These are phyloP conservation scores for Incumbomyces delicatus DNA, from an alignment of 2,329 filamentous ascomycete species.

Conservation along the genomic window DNA sequence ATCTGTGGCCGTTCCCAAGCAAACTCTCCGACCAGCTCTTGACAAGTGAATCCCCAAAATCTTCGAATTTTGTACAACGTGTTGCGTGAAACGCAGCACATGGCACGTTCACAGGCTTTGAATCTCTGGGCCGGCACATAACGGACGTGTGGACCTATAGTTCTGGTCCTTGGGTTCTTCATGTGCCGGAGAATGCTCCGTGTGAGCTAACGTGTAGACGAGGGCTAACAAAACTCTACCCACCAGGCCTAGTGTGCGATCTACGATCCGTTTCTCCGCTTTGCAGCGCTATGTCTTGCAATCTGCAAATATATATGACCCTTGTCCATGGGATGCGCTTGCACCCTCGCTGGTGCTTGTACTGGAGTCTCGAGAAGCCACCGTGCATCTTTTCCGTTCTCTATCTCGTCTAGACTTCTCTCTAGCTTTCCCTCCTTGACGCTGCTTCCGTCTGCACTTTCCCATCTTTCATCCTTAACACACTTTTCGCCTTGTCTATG, in stretches of 20 bases:
- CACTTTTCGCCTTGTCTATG: background rate
- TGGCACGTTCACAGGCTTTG: background rate
- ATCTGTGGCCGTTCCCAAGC: no score
- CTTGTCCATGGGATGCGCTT: background rate
- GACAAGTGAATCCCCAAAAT: no score
- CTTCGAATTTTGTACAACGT: background rate
- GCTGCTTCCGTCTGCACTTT: slow-evolving; percentile 2
- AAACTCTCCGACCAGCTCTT: no score
- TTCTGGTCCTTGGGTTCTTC: no score
- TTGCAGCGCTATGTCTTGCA: slow-evolving; percentile 6
- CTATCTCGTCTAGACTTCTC: slow-evolving; percentile 7
- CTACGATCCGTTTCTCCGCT: slow-evolving; percentile 19
- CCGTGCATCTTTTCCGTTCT: background rate
- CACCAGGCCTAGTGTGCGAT: slow-evolving; percentile 15
- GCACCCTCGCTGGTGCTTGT: background rate
- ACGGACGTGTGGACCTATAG: no score
- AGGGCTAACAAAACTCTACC: background rate
- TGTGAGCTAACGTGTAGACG: background rate
- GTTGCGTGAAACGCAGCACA: background rate
- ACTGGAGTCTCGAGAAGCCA: background rate
- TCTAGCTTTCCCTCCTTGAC: slow-evolving; percentile 2
- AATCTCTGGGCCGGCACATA: background rate
- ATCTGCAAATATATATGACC: slow-evolving; percentile 3
- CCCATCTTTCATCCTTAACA: slow-evolving; percentile 1
- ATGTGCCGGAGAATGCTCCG: background rate